Evolutionary conservation across 108 stramenopile genomes (phyloP), one percentile per base, ranked within the genome.

Genomic region (Fragilaria crotonensis): DNA sequence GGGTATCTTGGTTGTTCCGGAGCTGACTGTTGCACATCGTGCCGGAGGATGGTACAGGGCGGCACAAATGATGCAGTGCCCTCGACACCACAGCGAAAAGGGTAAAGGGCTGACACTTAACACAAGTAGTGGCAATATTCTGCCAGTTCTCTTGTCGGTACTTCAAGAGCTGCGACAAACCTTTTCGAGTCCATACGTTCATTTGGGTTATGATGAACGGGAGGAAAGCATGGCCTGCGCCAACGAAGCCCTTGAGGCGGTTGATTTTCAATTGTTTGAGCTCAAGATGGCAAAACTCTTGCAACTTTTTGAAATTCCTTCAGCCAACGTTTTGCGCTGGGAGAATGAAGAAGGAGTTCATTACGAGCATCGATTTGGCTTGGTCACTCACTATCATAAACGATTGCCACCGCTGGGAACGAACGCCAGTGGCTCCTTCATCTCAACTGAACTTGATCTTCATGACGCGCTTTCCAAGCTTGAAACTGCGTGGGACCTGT

Each of bases 1-100:
- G 21, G 68, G 64, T 11, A 62, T 76, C 31, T 45, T 59, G 21
- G 29, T 70, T 19, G 64, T 76, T n/a, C 74, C 74, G 7, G 74
- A 76, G 41, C 66, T 76, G 22, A 53, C 49, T 41, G 20, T 70
- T 14, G 31, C 68, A 0, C 60, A 67, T 4, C 31, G 54, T 26
- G 60, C 64, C 18, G 54, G 45, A 22, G 74, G 74, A 2, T 68
- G 64, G 74, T 61, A 62, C 29, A 20, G 33, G 4, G 32, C 63
- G 18, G 64, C 50, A 2, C 54, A 54, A 22, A n/a, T 71, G 7
- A 54, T 67, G 0, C 36, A 59, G 17, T 76, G 74, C 50, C 68
- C 74, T 18, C 0, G 14, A 20, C 41, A 25, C 17, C 22, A 45
- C n/a, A 67, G 72, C 53, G 14, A 47, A 2, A 41, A 47, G 23